Conservation (phyloP, 441 rosid genomes). For the Populus hybrid region DNA sequence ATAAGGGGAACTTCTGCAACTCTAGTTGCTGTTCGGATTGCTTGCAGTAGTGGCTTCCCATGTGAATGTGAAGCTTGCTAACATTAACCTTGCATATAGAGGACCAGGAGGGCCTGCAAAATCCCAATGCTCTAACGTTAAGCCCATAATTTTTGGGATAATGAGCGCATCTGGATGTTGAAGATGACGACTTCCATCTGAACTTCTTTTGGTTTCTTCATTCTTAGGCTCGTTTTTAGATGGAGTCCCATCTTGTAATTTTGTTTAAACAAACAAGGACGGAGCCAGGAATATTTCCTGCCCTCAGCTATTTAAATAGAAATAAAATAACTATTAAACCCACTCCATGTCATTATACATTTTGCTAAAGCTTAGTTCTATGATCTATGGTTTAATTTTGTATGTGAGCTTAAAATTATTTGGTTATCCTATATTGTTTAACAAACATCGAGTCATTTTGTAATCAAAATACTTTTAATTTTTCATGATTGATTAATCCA, state of each 20-base stretch:
- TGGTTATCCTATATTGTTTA: no score
- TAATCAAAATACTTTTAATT: no score
- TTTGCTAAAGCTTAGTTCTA: no score
- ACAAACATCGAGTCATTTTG: no score
- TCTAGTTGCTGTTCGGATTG: constrained; percentile 32
- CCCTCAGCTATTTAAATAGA: no score
- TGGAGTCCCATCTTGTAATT: background rate
- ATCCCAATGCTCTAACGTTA: constrained; percentile 10
- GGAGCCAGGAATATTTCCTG: no score
- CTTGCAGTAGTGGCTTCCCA: constrained; percentile 42
- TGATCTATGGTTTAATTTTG: no score
- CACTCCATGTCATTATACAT: no score
- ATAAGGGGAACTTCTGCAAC: constrained; percentile 47
- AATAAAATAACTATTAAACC: no score
- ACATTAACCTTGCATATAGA: constrained; percentile 30
- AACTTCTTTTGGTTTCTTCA: background rate
- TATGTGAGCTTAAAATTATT: no score
- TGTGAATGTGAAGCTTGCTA: constrained; percentile 34
- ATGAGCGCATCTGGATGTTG: background rate
- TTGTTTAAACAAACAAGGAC: no score
- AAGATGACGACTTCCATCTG: background rate
- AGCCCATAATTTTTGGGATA: background rate
- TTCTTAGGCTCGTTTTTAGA: background rate
- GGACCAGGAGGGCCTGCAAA: constrained; percentile 7
- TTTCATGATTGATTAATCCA: no score